These are phyloP conservation scores for Haplosporangium gracile DNA, from an alignment of 192 early-diverging fungal species.

Conservation along the genomic window DNA sequence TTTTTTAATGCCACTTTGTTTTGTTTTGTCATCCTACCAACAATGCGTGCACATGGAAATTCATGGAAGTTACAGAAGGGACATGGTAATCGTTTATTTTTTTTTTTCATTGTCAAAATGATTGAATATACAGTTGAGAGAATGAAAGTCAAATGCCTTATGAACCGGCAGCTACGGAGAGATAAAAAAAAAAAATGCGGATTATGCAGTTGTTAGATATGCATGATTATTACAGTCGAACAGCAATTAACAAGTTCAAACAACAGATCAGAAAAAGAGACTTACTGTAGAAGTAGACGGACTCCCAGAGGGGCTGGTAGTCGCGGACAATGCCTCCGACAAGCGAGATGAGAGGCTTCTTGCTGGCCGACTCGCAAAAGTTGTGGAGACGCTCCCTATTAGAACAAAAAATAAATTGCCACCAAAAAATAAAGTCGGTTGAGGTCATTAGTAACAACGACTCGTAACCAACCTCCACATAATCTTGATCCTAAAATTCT, in stretches of 20 bases:
- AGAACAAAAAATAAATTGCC: background rate
- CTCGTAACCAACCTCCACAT: background rate
- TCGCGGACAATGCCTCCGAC: conserved; percentile 84
- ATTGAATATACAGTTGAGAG: background rate
- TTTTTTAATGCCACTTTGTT: background rate
- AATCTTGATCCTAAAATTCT: background rate
- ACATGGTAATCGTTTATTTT: background rate
- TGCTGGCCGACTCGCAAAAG: conserved; percentile 73
- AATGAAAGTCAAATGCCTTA: background rate
- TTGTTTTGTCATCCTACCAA: background rate
- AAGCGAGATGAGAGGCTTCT: conserved; percentile 83
- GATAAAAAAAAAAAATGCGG: background rate
- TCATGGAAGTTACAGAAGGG: background rate
- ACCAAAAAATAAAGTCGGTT: background rate
- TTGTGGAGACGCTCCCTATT: conserved; percentile 71
- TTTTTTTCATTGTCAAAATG: background rate
- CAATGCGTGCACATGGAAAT: background rate
- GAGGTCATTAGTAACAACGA: background rate
- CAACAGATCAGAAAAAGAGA: background rate
- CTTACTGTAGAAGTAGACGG: conserved; percentile 89
- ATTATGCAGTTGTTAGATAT: background rate
- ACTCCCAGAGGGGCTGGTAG: conserved; percentile 92
- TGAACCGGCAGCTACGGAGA: conserved; percentile 7
- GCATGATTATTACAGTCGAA: too few relatives aligned
- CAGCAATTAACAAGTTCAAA: background rate